Base-by-base conservation (phyloP, 139 green algal species). In the Ettlia oleoabundans region DNA sequence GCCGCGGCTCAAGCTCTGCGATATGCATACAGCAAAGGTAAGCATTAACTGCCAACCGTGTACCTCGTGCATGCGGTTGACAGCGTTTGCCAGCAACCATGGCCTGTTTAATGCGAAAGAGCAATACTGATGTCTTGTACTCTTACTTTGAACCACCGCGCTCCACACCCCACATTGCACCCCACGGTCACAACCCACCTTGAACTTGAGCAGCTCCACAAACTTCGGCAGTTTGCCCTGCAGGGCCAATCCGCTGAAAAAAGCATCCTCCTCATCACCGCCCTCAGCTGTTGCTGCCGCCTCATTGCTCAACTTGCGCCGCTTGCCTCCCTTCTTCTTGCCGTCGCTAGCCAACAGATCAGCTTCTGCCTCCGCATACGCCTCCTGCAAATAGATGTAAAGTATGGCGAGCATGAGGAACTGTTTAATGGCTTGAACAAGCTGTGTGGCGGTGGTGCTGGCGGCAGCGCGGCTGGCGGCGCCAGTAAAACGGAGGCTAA, bases 121-220 rank as follows among this genome's bases (percentile, higher is more conserved):
- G n/a, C n/a, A n/a, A n/a, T n/a, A n/a, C n/a, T n/a, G n/a, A n/a
- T n/a, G n/a, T n/a, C n/a, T n/a, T n/a, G n/a, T n/a, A n/a, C n/a
- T n/a, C n/a, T n/a, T n/a, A n/a, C n/a, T n/a, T n/a, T n/a, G n/a
- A n/a, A n/a, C n/a, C n/a, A n/a, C n/a, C n/a, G n/a, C n/a, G n/a
- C n/a, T n/a, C n/a, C n/a, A n/a, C n/a, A n/a, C n/a, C n/a, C n/a
- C n/a, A n/a, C n/a, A n/a, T n/a, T n/a, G n/a, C n/a, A n/a, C n/a
- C n/a, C n/a, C n/a, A n/a, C 24, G 7, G 58, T 21, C 24, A 67
- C 40, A 38, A 42, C 71, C 24, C 63, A 94, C 92, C 93, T 95
- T 96, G 85, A 90, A 92, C 66, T 95, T 95, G 35, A 98, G 89
- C 28, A 96, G 86, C 85, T 97, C 93, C 22, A 95, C 93, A 82